Base-by-base conservation (phyloP, 306 rosid species). In the Cicer chorassanicum region DNA sequence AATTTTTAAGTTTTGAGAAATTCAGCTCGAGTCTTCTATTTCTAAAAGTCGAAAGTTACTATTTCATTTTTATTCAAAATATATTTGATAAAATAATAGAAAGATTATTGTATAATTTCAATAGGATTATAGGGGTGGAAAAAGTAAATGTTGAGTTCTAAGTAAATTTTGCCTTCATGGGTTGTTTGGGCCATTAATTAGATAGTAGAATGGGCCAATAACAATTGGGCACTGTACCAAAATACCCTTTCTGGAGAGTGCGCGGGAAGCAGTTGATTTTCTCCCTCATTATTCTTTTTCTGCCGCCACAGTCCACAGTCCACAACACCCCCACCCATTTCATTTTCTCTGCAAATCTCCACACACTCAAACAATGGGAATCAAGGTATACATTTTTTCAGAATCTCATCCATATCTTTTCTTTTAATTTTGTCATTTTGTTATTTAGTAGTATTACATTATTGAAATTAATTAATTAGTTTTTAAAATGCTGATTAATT, bases 381-480 rank as follows among this genome's bases (percentile, higher is more conserved):
- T 94, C 21, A 94, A 91, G 96, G 98, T 93, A 46, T 56, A 9
- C 8, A 24, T 24, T 38, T 68, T 74, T 67, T 56, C 74, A 21
- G 64, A 51, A 29, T 34, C 6, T 13, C 55, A 24, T 59, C n/a
- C 19, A 7, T 36, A 21, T n/a, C 0, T 10, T 38, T 15, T 6
- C 40, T 42, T 53, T 68, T 38, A 40, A 42, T 15, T 74, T 48
- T 5, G 0, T 45, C 29, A 8, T 42, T 2, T 54, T 64, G 10
- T 14, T 10, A 29, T 29, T 3, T 3, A 29, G 36, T 29, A 6
- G 4, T 42, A 2, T 42, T 9, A 0, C 62, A 19, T 13, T 34
- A 6, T 53, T 8, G n/a, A 19, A 16, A 14, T 60, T 72, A 12
- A 14, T 70, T 63, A 8, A 18, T 66, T 59, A 29, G 36, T 11